Conservation (phyloP, 495 filamentous ascomycete species). For the Baudoinia panamericana region DNA sequence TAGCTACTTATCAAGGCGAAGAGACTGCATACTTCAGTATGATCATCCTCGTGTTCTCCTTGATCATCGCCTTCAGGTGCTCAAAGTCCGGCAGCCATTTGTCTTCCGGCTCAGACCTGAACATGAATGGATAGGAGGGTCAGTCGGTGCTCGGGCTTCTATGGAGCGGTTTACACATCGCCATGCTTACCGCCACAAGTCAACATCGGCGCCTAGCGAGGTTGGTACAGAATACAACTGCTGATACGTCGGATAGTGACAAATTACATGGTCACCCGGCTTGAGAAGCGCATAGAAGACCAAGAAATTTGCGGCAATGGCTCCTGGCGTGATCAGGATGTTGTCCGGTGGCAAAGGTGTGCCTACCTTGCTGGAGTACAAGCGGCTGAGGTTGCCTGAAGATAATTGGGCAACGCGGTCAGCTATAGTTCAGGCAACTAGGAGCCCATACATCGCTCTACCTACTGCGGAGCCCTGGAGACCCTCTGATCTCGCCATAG, state of each 20-base stretch:
- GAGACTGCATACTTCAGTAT: slow-evolving; percentile 42
- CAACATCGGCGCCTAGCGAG: slow-evolving; percentile 69
- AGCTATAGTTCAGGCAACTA: no score
- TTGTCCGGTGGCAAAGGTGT: slow-evolving; percentile 46
- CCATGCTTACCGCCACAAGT: no score
- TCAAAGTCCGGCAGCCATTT: slow-evolving; percentile 54
- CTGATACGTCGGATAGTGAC: slow-evolving; percentile 82
- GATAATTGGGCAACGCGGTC: no score
- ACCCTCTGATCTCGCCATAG: slow-evolving; percentile 63
- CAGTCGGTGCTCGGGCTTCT: no score
- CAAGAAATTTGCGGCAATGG: slow-evolving; percentile 74
- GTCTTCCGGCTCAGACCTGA: slow-evolving; percentile 49
- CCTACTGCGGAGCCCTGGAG: slow-evolving; percentile 45
- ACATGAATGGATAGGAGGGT: no score
- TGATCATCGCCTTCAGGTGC: slow-evolving; percentile 54
- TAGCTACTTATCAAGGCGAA: background rate
- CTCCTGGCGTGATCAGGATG: slow-evolving; percentile 66
- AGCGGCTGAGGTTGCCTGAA: slow-evolving; percentile 49
- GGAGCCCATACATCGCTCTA: no score
- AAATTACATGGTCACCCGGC: slow-evolving; percentile 78
- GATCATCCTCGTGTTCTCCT: slow-evolving; percentile 62
- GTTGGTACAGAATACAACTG: slow-evolving; percentile 69
- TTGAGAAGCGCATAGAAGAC: slow-evolving; percentile 61
- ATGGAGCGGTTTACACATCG: no score
- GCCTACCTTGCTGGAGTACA: slow-evolving; percentile 46